Evolutionary conservation across 257 asterid genomes (phyloP), one percentile per base, ranked within the genome.

Genomic region (Oldenlandia corymbosa): DNA sequence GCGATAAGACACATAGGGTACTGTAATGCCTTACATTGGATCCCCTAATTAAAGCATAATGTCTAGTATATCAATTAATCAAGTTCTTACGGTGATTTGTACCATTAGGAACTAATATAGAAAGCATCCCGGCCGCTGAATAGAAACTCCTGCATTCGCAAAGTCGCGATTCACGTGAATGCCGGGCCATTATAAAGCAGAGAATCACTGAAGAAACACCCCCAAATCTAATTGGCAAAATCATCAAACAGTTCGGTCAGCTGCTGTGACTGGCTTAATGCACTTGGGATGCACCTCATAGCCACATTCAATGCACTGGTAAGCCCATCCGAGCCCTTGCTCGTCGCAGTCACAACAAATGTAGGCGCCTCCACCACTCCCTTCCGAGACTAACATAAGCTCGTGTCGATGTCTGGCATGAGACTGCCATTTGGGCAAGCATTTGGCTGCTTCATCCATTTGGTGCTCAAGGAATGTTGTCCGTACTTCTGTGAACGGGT

Each of bases 261-360:
- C 2, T 18, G 26, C 26, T n/a, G 9, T 53, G 43, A 69, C 51
- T 12, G 73, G 58, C 31, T 68, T 74, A 45, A 83, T 78, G 50
- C 90, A 87, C 76, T 83, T 82, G 17, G 93, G 82, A 59, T 87
- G 93, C 72, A 87, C 84, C 81, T 85, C 90, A 67, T 83, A 87
- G 23, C 95, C 95, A 57, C 95, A 85, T 24, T 73, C 79, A 4
- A 85, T 72, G 73, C 95, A 87, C 74, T 77, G 85, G 34, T 87
- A 87, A 2, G 83, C 93, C 96, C 96, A 88, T 11, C 96, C 91
- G 21, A 78, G 78, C 68, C 94, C 96, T 53, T 85, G 96, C 65
- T 88, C 96, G 28, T 85, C 91, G 34, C 96, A 88, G 62, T 75
- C 89, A 48, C 96, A 88, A 46, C 96, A 88, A 36, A 88, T 80